A percentile compares a stretch with the other conserved stretches of the same genome.
Conservation (phyloP, 208 protist species). For the Leishmania gerbilli region DNA sequence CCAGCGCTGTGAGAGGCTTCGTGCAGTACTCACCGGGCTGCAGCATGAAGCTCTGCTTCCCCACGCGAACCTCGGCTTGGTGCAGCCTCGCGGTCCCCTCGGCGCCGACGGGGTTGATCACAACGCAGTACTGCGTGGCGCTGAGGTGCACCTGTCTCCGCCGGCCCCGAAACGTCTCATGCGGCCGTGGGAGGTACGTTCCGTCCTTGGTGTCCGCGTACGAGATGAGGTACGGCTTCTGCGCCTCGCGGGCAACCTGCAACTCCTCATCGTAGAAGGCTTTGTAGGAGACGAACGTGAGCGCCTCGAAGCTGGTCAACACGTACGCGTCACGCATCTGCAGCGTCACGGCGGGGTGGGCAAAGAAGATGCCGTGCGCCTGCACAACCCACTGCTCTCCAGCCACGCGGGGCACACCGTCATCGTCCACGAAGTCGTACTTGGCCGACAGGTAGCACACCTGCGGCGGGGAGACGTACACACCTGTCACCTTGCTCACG, state of each 20-base stretch:
- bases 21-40: conserved; percentile 61
- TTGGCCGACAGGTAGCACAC: conserved; percentile 36
- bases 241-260: conserved; percentile 68
- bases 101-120: conserved; percentile 70
- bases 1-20: conserved; percentile 53
- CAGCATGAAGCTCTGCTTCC: conserved; percentile 77
- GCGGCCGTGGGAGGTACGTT: conserved; percentile 60
- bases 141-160: conserved; percentile 50
- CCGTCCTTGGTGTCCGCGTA: conserved; percentile 45
- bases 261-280: conserved; percentile 64
- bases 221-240: conserved; percentile 88
- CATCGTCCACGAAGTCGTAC: conserved; percentile 31
- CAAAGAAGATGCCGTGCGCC: conserved; percentile 84
- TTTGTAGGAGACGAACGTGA: conserved; percentile 43
- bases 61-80: conserved; percentile 80
- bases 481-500: conserved; percentile 6
- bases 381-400: conserved; percentile 91
- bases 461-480: conserved; percentile 17
- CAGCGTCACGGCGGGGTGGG: conserved; percentile 24
- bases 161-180: conserved; percentile 59
- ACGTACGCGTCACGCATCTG: conserved; percentile 41
- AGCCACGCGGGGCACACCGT: conserved; percentile 51
- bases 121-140: conserved; percentile 91
- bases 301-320: conserved; percentile 39
- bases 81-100: conserved; percentile 72